Conservation (phyloP, 1,284 basidiomycete species). For the Rugosomyces carneus region DNA sequence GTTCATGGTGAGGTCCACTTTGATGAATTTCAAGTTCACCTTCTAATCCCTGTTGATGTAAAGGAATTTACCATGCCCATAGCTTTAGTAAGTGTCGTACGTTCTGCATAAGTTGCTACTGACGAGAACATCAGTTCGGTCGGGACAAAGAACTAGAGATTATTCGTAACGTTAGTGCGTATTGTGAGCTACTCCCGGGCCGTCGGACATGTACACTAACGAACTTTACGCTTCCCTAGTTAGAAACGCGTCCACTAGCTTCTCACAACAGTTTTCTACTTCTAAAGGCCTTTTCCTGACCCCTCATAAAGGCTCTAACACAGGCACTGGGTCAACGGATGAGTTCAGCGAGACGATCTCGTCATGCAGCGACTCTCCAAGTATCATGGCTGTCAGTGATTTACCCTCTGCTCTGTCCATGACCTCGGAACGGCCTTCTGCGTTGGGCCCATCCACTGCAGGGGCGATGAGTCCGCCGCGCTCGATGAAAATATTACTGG, state of each 20-base stretch:
- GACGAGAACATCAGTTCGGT: conserved; percentile 42
- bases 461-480: conserved; percentile 31
- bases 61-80: conserved; percentile 66
- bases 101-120: not conserved
- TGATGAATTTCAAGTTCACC: not conserved
- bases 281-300: conserved; percentile 35
- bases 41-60: conserved; percentile 1
- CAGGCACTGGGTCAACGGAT: conserved; percentile 24
- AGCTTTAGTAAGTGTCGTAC: conserved; percentile 37
- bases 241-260: conserved; percentile 54
- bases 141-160: conserved; percentile 62
- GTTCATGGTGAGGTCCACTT: conserved; percentile 39
- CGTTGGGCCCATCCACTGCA: conserved; percentile 19
- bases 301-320: conserved; percentile 28
- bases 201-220: not conserved
- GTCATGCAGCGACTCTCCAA: conserved; percentile 35
- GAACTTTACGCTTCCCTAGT: conserved; percentile 24
- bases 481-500: conserved; percentile 39
- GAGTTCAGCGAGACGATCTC: conserved; percentile 42
- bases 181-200: not conserved
- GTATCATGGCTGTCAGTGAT: conserved; percentile 17
- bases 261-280: conserved; percentile 46
- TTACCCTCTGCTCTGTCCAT: conserved; percentile 15
- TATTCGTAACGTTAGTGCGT: conserved; percentile 57
- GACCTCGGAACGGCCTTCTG: conserved; percentile 19